Base-by-base conservation (phyloP, 2,329 filamentous ascomycete genomes). In the Calonectria fujianensis region DNA sequence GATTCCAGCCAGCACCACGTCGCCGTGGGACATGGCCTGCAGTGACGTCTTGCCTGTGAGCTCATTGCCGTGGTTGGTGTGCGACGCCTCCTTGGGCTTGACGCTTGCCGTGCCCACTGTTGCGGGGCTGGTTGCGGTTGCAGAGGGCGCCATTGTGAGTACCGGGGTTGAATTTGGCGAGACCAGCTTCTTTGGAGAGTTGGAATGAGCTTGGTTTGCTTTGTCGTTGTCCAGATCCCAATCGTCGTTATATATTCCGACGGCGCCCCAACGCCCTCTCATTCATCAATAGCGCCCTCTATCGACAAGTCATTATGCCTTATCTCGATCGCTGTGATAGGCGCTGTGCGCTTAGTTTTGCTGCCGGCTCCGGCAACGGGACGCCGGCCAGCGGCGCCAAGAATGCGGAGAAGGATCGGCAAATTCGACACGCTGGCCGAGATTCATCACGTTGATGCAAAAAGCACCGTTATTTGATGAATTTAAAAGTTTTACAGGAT, bases 1-100 rank as follows among this genome's bases (percentile, higher is more conserved):
- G 4, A 83, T 81, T 0, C 81, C 81, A 0, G 73, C 31, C 2
- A 81, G 59, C 45, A 81, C 78, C 4, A 81, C 75, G 6, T 78
- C 74, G 45, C 80, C 80, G 32, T 81, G 80, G 0, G 80, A 81
- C 80, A 81, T 81, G 48, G 80, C 80, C 50, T 81, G 77, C 0
- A 81, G 75, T 1, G 79, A 78, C 0, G 80, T 81, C 54, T 80
- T 81, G 69, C 75, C 57, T 6, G 67, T 72, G 9, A 81, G 70
- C 54, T 81, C 80, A 61, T 79, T 70, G 63, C 80, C 80, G 20
- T 81, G 79, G 29, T 61, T 64, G 31, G 74, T 69, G 75, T 72
- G 71, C 5, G 29, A 72, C 35, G 70, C 41, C 39, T 77, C 75
- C 67, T 81, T 76, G 32, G 73, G 74, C 18, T 31, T 52, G n/a